A percentile compares a stretch with the other conserved stretches of the same genome.
These are phyloP conservation scores for Pelargonium australe DNA, from an alignment of 441 rosid genomes.

Conservation along the genomic window DNA sequence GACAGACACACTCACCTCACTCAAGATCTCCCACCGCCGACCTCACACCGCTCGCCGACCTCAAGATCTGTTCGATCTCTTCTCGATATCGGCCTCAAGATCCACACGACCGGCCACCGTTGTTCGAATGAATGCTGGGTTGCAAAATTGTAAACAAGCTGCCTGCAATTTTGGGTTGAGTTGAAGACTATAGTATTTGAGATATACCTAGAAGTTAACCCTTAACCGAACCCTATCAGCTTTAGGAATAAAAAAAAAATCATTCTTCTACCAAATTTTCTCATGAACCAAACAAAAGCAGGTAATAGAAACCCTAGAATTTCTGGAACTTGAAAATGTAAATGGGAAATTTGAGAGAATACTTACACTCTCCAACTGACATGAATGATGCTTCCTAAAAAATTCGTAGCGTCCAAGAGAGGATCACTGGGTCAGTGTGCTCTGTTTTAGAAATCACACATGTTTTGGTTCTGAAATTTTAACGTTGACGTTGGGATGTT, in stretches of 20 bases:
- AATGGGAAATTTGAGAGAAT: neutral
- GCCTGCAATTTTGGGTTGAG: no score
- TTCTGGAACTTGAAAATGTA: neutral
- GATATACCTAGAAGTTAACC: no score
- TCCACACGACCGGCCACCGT: no score
- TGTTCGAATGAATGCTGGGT: no score
- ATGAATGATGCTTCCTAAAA: neutral
- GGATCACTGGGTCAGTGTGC: neutral
- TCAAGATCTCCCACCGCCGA: no score
- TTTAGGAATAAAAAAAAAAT: neutral
- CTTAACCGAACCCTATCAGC: neutral
- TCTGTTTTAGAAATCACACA: neutral
- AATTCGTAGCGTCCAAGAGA: neutral
- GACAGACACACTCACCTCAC: no score
- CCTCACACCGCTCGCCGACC: no score
- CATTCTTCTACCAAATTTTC: neutral
- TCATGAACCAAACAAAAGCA: neutral
- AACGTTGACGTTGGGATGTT: neutral
- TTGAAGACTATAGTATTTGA: no score
- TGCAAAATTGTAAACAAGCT: no score
- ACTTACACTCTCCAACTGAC: neutral
- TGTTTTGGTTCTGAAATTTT: neutral
- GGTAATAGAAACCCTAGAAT: neutral
- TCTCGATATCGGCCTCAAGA: no score
- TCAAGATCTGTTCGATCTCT: no score